Base-by-base conservation (phyloP, 2,329 filamentous ascomycete species). In the Coniochaeta sp. region DNA sequence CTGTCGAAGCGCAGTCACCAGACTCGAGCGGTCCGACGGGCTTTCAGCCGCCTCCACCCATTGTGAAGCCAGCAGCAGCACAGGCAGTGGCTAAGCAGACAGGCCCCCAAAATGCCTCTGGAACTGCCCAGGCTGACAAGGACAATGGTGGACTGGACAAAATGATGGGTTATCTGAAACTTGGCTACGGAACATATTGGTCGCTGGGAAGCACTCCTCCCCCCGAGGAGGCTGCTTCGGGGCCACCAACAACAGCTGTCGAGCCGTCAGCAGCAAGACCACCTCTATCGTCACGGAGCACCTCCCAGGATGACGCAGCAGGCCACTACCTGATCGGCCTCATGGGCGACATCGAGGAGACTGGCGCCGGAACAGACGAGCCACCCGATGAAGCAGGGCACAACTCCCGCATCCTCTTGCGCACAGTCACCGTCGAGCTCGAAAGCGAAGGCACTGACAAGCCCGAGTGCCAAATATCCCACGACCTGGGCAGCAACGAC, bases 141-240 rank as follows among this genome's bases (percentile, higher is more conserved):
- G 54, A 57, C 17, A 14, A 7, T 22, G 34, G 19, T 7, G 16
- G 31, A 24, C 71, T 84, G 63, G 80, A 83, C 65, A 84, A 78
- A 60, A 78, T 87, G 66, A 80, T 87, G 68, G 82, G 80, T 64
- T 89, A 86, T 67, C 77, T 90, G 58, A 90, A 86, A 67, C 73
- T 88, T 57, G 85, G 85, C 5, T 88, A 88, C 64, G 85, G 85
- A 31, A 87, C 83, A n/a, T 85, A 87, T 65, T 88, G 85, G 85
- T 79, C 80, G 16, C 68, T 86, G 1, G 75, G 76, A 6, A 63
- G 68, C 24, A 67, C 68, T 17, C 34, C 54, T 14, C 17, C 31
- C 22, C n/a, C 70, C 71, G 68, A 33, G 59, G 60, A 36, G 60
- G 58, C 28, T 16, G 60, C 44, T 44, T 64, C 31, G 40, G 61